phyloP scores from a whole-genome alignment of 129 eudicot species.

The Gnaphalium uliginosum region DNA sequence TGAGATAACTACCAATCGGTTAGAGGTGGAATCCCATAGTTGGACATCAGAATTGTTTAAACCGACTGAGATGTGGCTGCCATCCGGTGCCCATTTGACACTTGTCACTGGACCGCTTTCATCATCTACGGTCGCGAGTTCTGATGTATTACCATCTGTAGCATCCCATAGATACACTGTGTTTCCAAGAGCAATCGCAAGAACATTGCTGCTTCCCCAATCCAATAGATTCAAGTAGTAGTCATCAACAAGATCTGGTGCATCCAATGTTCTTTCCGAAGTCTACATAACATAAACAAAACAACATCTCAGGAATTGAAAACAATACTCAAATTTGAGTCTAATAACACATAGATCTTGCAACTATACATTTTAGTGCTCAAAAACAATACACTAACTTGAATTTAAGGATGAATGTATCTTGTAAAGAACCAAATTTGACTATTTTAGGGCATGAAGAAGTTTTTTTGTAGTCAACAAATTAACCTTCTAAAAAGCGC shows the following conservation, averaged over 20 bases:
- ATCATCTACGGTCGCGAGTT: conserved; percentile 73
- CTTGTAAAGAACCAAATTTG: no score
- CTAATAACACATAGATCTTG: background rate
- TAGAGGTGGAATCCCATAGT: conserved; percentile 84
- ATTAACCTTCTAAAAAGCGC: no score
- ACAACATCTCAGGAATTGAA: background rate
- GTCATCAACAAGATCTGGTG: conserved; percentile 81
- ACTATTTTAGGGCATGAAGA: no score
- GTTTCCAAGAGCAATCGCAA: conserved; percentile 77
- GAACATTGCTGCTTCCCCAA: conserved; percentile 91
- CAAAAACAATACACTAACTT: no score
- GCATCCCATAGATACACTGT: conserved; percentile 92
- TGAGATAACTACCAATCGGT: conserved; percentile 50
- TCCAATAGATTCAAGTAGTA: conserved; percentile 82
- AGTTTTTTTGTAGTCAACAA: no score
- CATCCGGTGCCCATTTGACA: conserved; percentile 93
- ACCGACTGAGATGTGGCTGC: conserved; percentile 73
- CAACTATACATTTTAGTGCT: background rate
- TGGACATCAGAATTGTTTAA: conserved; percentile 78
- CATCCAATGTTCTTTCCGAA: conserved; percentile 88
- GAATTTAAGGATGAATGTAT: no score
- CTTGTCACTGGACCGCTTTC: conserved; percentile 85
- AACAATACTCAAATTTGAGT: background rate
- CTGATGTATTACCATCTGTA: conserved; percentile 63
- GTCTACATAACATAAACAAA: conserved; percentile 44